Evolutionary conservation across 1,139 yeast species (phyloP).

Genomic region (Suhomyces yuchorum): DNA sequence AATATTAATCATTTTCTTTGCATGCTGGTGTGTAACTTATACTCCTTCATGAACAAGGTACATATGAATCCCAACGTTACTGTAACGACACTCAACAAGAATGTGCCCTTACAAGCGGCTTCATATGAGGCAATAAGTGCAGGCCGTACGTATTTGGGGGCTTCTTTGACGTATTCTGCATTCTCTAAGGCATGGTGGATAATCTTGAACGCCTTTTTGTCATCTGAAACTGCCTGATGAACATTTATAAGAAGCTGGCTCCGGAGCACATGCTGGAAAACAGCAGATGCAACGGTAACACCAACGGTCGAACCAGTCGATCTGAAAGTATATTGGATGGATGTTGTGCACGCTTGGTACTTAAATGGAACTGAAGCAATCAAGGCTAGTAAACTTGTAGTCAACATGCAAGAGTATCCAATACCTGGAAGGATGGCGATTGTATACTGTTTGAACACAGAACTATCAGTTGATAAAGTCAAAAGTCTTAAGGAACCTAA

Average conservation of each 20-base stretch:
- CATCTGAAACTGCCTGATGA: constrained; percentile 26
- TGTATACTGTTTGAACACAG: constrained; percentile 29
- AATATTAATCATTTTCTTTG: constrained; percentile 1
- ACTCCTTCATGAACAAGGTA: constrained; percentile 28
- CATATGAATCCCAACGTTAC: constrained; percentile 22
- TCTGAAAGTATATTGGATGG: constrained; percentile 30
- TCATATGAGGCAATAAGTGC: constrained; percentile 25
- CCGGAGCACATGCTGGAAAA: constrained; percentile 24
- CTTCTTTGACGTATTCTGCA: constrained; percentile 22
- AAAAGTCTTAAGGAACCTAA: constrained; percentile 48
- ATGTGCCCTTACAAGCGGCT: constrained; percentile 24
- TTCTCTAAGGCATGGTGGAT: constrained; percentile 24
- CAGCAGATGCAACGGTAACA: constrained; percentile 26
- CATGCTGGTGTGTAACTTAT: constrained; percentile 40
- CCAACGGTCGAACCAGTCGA: constrained; percentile 32
- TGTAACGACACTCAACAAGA: constrained; percentile 21
- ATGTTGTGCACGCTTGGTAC: constrained; percentile 29
- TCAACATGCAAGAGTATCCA: constrained; percentile 26
- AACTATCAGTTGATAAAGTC: constrained; percentile 43
- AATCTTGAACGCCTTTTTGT: constrained; percentile 19
- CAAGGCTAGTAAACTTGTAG: constrained; percentile 27
- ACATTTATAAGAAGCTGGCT: constrained; percentile 17
- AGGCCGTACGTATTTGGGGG: constrained; percentile 21
- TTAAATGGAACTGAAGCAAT: constrained; percentile 27
- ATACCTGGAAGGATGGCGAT: constrained; percentile 24